Evolutionary conservation across 2,329 filamentous ascomycete genomes (phyloP).

Genomic region (Dothistroma septosporum): DNA sequence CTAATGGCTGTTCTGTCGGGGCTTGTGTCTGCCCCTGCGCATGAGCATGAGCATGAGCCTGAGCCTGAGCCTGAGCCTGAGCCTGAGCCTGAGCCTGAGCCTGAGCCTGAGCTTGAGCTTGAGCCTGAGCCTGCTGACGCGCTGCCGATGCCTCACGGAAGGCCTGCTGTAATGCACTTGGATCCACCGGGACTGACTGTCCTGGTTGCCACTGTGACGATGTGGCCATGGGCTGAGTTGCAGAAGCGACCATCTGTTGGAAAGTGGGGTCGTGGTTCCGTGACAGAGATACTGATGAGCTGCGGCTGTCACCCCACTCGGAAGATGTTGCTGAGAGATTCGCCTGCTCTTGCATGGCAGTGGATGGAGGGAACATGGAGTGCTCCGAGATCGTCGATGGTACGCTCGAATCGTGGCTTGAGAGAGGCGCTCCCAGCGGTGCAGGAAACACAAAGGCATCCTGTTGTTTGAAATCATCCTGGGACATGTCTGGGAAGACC

Average conservation of each 20-base stretch:
- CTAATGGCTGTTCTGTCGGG: constrained; percentile 31
- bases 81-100: constrained; percentile 7
- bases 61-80: constrained; percentile 16
- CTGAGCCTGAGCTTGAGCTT: constrained; percentile 7
- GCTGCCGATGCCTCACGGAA: constrained; percentile 32
- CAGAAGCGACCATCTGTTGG: constrained; percentile 12
- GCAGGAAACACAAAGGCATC: constrained; percentile 20
- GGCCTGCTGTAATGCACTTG: constrained; percentile 31
- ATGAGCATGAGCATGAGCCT: constrained; percentile 13
- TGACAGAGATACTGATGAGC: constrained; percentile 28
- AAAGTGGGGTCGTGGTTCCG: constrained; percentile 16
- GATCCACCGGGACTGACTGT: constrained; percentile 36
- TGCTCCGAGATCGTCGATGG: constrained; percentile 29
- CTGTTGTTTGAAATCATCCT: constrained; percentile 23
- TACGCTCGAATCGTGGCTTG: constrained; percentile 28
- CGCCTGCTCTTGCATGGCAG: constrained; percentile 22
- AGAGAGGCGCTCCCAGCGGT: constrained; percentile 22
- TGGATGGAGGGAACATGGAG: constrained; percentile 26
- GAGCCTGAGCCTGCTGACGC: constrained; percentile 17
- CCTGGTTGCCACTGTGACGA: constrained; percentile 36
- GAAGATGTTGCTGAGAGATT: constrained; percentile 27
- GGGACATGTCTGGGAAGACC: constrained; percentile 25
- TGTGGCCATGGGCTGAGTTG: constrained; percentile 15
- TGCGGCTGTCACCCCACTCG: constrained; percentile 33
- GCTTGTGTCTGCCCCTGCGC: constrained; percentile 3